Conservation (phyloP, 352 stramenopile species). For the Lagenidium giganteum region DNA sequence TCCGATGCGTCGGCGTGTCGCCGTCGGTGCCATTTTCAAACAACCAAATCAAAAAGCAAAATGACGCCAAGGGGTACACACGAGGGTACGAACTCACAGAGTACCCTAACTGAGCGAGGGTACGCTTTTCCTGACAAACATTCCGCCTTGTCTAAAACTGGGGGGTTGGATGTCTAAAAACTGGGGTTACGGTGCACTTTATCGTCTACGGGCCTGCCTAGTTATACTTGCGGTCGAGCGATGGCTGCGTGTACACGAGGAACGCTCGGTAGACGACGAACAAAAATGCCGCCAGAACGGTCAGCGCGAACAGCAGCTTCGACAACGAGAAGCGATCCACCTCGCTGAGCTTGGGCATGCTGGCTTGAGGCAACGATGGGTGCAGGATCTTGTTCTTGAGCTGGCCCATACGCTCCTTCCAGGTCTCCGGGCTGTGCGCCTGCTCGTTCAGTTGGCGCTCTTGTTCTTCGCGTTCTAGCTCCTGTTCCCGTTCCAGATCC, state of each 20-base stretch:
- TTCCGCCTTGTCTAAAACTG: no score
- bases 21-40: conserved; percentile 30
- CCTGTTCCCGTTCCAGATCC: conserved; percentile 32
- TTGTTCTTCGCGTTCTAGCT: conserved; percentile 8
- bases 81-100: no score
- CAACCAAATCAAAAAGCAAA: no score
- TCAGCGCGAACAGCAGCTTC: conserved; percentile 31
- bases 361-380: conserved; percentile 3
- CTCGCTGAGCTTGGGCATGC: conserved; percentile 18
- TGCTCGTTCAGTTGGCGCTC: conserved; percentile 17
- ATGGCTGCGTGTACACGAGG: conserved; percentile 9
- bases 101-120: no score
- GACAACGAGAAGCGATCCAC: conserved; percentile 21
- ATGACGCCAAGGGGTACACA: no score
- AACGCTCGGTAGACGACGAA: conserved; percentile 40
- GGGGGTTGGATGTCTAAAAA: no score
- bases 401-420: conserved; percentile 55
- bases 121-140: no score
- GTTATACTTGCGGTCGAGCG: no score
- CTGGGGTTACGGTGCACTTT: no score
- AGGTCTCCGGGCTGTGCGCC: conserved; percentile 34
- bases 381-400: conserved; percentile 43
- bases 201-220: no score
- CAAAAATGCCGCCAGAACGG: conserved; percentile 38
- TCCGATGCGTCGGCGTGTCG: conserved; percentile 26